A percentile compares a stretch with the other conserved stretches of the same genome.
Conservation (phyloP, 106 monocot genomes). For the Chionographis japonica region DNA sequence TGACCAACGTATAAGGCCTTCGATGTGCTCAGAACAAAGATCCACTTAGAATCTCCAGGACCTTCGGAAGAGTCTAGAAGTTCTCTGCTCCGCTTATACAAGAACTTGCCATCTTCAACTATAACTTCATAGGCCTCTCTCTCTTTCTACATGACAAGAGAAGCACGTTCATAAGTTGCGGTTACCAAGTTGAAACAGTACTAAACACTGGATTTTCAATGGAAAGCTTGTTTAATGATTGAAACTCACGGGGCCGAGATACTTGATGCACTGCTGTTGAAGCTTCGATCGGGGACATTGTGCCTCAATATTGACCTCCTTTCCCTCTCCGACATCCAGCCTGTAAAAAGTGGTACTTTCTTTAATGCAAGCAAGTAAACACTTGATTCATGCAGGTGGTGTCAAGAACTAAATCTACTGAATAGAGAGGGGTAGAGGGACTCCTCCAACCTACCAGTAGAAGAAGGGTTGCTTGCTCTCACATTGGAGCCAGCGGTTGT, state of each 20-base stretch:
- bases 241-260: constrained; percentile 73
- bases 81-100: constrained; percentile 44
- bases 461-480: constrained; percentile 97
- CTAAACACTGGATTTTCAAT: background rate
- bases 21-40: constrained; percentile 84
- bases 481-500: constrained; percentile 68
- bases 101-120: constrained; percentile 55
- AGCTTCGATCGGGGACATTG: constrained; percentile 68
- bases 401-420: too few species aligned
- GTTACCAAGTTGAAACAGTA: background rate
- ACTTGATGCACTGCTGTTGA: constrained; percentile 92
- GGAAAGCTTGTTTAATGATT: background rate
- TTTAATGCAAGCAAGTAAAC: constrained; percentile 6
- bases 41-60: constrained; percentile 55
- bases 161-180: background rate
- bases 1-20: constrained; percentile 76
- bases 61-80: constrained; percentile 51
- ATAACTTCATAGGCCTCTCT: constrained; percentile 76
- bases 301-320: constrained; percentile 62
- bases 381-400: background rate
- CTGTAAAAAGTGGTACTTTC: constrained; percentile 18
- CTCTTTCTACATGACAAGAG: constrained; percentile 57
- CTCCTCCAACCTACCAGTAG: constrained; percentile 60
- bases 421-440: background rate
- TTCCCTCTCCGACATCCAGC: constrained; percentile 95